Percentiles rank a stretch among this genome's conserved stretches.
Conservation (phyloP, 2,329 filamentous ascomycete species). For the Phialocephala subalpina region DNA sequence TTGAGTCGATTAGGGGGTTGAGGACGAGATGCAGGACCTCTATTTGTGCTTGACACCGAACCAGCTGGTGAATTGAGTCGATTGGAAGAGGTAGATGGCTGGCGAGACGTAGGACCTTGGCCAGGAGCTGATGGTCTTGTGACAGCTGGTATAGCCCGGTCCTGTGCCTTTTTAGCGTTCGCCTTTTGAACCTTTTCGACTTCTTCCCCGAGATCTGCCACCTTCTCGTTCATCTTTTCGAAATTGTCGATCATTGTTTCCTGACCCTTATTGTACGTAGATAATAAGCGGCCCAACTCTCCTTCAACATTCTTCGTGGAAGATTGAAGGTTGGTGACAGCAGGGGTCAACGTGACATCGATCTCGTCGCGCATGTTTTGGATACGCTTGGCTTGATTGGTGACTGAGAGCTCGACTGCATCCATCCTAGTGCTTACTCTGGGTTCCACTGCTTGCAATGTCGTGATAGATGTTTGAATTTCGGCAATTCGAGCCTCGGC, state of each 20-base stretch:
- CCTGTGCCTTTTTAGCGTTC: neutral
- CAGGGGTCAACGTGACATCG: neutral
- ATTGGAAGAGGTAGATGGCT: neutral
- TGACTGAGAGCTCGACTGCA: too few species aligned
- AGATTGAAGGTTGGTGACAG: neutral
- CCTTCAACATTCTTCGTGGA: neutral
- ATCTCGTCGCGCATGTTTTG: constrained; percentile 6
- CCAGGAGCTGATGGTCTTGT: neutral
- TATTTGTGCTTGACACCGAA: neutral
- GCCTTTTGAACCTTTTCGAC: neutral
- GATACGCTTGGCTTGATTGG: neutral
- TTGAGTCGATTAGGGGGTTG: too few species aligned
- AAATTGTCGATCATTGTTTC: neutral
- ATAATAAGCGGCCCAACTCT: neutral
- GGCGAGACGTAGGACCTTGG: neutral
- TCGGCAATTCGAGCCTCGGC: neutral
- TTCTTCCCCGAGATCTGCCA: neutral
- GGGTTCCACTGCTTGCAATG: neutral
- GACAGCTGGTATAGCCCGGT: neutral
- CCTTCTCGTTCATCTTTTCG: neutral
- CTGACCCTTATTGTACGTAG: neutral
- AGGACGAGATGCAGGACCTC: neutral
- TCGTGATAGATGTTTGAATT: neutral
- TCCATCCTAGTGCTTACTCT: neutral
- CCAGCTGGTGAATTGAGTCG: neutral